A percentile compares a stretch with the other conserved stretches of the same genome.
Conservation (phyloP, 441 rosid genomes). For the Gossypium trilobum region DNA sequence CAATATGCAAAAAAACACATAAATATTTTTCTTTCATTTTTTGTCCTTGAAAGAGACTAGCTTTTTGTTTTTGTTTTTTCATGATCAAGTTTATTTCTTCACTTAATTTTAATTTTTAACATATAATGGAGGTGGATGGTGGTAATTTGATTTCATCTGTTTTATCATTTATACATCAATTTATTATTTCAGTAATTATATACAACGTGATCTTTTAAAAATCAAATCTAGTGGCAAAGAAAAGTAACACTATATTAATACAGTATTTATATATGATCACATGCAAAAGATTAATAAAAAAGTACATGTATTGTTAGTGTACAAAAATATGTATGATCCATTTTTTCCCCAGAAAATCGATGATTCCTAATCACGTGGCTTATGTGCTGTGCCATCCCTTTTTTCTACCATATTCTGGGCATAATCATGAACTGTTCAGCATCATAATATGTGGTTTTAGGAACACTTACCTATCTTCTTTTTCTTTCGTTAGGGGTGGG, state of each 20-base stretch:
- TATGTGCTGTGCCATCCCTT: conserved; percentile 24
- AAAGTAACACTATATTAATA: neutral
- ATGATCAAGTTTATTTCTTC: neutral
- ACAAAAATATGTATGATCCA: neutral
- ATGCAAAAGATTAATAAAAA: neutral
- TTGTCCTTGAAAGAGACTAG: neutral
- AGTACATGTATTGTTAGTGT: neutral
- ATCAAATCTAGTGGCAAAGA: neutral
- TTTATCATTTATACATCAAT: neutral
- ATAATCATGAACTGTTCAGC: conserved; percentile 25
- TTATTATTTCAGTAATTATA: neutral
- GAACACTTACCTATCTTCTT: neutral
- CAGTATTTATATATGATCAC: neutral
- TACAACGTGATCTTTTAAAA: neutral
- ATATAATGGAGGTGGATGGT: conserved; percentile 11
- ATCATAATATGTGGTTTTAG: conserved; percentile 21
- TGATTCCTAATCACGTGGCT: conserved; percentile 46
- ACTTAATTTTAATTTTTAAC: conserved; percentile 1
- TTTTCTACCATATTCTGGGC: conserved; percentile 22
- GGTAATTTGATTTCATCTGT: neutral
- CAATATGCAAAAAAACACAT: too few relatives aligned
- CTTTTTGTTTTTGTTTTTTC: neutral
- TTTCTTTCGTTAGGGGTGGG: neutral
- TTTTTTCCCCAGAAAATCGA: conserved; percentile 5
- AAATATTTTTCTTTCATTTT: neutral